These are phyloP conservation scores for Phialophora chinensis DNA, from an alignment of 2,329 filamentous ascomycete species.

Conservation along the genomic window DNA sequence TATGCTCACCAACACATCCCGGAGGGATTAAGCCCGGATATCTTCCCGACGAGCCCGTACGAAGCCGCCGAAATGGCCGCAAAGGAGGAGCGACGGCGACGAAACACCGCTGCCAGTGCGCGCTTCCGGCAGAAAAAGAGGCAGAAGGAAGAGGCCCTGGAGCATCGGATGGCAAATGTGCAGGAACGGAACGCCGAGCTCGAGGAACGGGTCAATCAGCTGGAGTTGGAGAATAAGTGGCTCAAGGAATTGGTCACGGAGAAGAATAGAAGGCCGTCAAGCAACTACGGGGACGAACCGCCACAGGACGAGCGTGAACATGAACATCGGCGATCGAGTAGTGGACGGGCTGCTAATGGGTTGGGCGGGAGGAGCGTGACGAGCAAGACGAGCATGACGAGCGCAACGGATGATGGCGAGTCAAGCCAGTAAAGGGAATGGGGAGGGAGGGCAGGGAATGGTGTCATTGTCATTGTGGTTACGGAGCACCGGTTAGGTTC, in stretches of 20 bases:
- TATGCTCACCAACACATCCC: neutral
- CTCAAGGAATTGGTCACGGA: conserved; percentile 79
- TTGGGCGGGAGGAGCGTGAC: neutral
- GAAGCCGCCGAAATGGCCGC: conserved; percentile 74
- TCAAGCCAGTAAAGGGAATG: neutral
- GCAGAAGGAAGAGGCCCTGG: conserved; percentile 86
- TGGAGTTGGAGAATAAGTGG: conserved; percentile 86
- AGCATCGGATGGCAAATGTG: conserved; percentile 81
- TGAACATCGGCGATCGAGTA: neutral
- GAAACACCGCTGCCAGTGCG: conserved; percentile 86
- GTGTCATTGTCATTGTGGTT: neutral
- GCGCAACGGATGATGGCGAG: neutral
- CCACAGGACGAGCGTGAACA: conserved; percentile 4
- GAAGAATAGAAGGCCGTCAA: conserved; percentile 66
- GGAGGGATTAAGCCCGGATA: conserved; percentile 11
- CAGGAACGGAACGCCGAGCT: conserved; percentile 77
- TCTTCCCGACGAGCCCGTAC: conserved; percentile 61
- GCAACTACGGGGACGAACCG: conserved; percentile 6
- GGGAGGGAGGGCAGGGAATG: neutral
- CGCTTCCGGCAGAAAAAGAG: conserved; percentile 96
- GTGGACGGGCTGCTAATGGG: conserved; percentile 1
- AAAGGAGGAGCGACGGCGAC: conserved; percentile 87
- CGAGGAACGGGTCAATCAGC: conserved; percentile 73
- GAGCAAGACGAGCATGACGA: neutral
- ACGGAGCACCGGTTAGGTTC: neutral